phyloP scores from a whole-genome alignment of 768 basidiomycete genomes.

The Pholiota molesta region DNA sequence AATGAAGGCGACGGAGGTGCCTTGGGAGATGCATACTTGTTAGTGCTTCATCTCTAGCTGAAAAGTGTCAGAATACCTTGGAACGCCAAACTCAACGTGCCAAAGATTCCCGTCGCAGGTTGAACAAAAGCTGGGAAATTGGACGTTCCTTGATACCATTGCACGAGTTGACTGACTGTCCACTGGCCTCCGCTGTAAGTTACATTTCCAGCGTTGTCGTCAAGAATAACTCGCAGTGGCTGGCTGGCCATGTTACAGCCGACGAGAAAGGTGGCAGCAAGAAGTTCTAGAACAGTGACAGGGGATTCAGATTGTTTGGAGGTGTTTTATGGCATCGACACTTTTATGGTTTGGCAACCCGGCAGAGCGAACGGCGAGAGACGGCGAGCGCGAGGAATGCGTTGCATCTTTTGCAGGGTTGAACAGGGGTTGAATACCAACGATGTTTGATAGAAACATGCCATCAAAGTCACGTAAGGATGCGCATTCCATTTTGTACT shows the following conservation, averaged over 20 bases:
- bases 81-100: slow-evolving; percentile 9
- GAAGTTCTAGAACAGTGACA: too few species aligned
- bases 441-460: background rate
- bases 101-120: background rate
- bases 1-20: slow-evolving; percentile 25
- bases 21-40: slow-evolving; percentile 4
- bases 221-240: slow-evolving; percentile 9
- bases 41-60: background rate
- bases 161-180: slow-evolving; percentile 1
- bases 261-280: too few species aligned
- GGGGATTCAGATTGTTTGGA: too few species aligned
- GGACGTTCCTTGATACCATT: slow-evolving; percentile 14
- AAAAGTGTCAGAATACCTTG: slow-evolving; percentile 5
- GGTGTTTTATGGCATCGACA: too few species aligned
- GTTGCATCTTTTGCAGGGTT: too few species aligned
- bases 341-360: too few species aligned
- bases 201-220: slow-evolving; percentile 8
- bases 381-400: too few species aligned
- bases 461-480: background rate
- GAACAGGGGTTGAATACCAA: too few species aligned
- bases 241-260: background rate
- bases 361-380: too few species aligned
- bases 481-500: background rate
- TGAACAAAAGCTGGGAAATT: slow-evolving; percentile 5
- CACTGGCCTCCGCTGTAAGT: slow-evolving; percentile 9